A percentile compares a stretch with the other conserved stretches of the same genome.
These are phyloP conservation scores for Ceratobasidium papillatum DNA, from an alignment of 1,284 basidiomycete species.

Conservation along the genomic window DNA sequence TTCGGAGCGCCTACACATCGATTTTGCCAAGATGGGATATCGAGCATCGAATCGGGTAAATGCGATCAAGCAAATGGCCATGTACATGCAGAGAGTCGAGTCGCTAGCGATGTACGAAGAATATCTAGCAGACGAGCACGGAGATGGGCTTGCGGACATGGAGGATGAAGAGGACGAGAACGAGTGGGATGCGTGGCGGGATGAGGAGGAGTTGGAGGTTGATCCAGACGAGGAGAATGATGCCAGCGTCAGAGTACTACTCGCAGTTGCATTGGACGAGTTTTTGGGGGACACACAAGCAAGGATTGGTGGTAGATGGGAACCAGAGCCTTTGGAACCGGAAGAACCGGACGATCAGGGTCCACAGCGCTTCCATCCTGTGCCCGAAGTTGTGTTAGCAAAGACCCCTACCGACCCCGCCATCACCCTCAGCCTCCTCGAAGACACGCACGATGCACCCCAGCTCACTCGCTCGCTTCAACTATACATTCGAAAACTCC, in stretches of 20 bases:
- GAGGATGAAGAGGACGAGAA: not conserved
- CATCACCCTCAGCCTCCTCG: not conserved
- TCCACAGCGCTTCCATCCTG: not conserved
- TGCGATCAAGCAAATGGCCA: conserved; percentile 40
- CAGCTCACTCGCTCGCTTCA: no score
- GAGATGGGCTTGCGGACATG: not conserved
- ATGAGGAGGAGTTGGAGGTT: not conserved
- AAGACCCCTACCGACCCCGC: not conserved
- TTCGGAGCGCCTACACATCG: conserved; percentile 43
- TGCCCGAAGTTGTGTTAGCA: not conserved
- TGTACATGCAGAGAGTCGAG: conserved; percentile 24
- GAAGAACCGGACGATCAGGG: no score
- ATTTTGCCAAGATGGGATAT: conserved; percentile 41
- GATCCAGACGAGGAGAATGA: not conserved
- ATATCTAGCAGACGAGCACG: conserved; percentile 8
- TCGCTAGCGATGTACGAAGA: conserved; percentile 21
- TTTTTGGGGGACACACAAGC: not conserved
- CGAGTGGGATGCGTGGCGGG: not conserved
- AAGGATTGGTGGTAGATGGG: conserved; percentile 6
- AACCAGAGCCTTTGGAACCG: no score
- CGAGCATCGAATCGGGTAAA: conserved; percentile 35
- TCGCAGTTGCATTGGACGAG: not conserved
- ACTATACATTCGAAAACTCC: no score
- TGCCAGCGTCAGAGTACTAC: not conserved
- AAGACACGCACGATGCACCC: no score